phyloP scores from a whole-genome alignment of 495 filamentous ascomycete species.

The Pseudoneurospora amorphoporcata region DNA sequence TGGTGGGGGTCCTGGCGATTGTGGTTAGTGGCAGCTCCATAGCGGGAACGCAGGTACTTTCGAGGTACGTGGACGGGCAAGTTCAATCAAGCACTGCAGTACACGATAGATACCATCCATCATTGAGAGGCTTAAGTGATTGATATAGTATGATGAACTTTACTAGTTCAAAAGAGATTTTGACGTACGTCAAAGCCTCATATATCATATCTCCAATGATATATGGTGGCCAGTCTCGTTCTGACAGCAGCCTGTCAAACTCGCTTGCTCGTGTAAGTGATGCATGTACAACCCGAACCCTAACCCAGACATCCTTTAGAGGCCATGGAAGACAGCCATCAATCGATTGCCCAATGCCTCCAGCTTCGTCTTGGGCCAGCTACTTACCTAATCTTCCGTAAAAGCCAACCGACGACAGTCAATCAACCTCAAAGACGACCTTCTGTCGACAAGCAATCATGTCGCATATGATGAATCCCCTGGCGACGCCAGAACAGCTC shows the following conservation, averaged over 20 bases:
- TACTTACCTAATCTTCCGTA: not conserved
- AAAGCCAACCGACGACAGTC: not conserved
- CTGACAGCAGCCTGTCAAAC: not conserved
- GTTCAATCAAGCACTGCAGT: not conserved
- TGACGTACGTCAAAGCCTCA: not conserved
- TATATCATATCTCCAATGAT: not conserved
- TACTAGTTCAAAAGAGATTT: not conserved
- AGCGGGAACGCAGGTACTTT: not conserved
- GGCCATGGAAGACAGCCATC: not conserved
- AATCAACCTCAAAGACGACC: not conserved
- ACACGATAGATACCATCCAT: not conserved
- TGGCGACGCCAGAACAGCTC: slow-evolving; percentile 77
- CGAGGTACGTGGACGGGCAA: not conserved
- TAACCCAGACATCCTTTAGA: not conserved
- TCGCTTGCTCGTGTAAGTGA: not conserved
- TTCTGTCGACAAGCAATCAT: slow-evolving; percentile 17
- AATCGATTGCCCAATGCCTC: not conserved
- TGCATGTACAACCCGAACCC: not conserved
- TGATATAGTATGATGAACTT: not conserved
- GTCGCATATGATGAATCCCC: slow-evolving; percentile 64
- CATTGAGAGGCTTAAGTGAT: not conserved
- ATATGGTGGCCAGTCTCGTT: not conserved
- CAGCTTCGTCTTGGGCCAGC: not conserved
- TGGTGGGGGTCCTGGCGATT: not conserved
- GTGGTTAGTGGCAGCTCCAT: not conserved